These are phyloP conservation scores for Euphorbia peplus DNA, from an alignment of 345 rosid genomes.

Conservation along the genomic window DNA sequence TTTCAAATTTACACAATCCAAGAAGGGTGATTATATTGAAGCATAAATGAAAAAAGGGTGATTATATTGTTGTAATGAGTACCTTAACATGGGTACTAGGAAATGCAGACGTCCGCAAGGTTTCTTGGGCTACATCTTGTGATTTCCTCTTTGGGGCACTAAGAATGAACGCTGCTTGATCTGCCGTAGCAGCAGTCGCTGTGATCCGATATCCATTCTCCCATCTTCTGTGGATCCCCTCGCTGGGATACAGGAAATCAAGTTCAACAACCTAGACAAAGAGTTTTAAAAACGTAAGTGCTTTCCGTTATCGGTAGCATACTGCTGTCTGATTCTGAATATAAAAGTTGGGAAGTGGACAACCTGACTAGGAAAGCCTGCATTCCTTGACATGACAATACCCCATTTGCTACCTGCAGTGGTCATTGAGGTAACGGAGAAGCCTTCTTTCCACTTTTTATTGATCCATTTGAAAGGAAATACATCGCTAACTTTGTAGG, in stretches of 20 bases:
- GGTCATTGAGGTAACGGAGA: slow-evolving; percentile 26
- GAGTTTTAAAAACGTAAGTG: background rate
- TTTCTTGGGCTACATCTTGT: slow-evolving; percentile 24
- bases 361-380: slow-evolving; percentile 26
- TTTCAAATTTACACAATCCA: no score
- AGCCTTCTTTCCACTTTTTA: slow-evolving; percentile 28
- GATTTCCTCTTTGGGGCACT: slow-evolving; percentile 22
- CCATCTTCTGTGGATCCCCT: slow-evolving; percentile 30
- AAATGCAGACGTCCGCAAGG: slow-evolving; percentile 23
- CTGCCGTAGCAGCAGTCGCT: slow-evolving; percentile 22
- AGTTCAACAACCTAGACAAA: slow-evolving; percentile 24
- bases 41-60: background rate
- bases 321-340: background rate
- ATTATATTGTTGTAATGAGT: background rate
- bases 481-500: slow-evolving; percentile 26
- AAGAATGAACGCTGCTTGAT: slow-evolving; percentile 27
- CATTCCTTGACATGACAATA: slow-evolving; percentile 27
- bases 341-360: slow-evolving; percentile 8
- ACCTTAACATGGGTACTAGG: slow-evolving; percentile 30
- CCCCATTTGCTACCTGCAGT: slow-evolving; percentile 28
- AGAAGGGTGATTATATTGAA: no score
- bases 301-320: background rate
- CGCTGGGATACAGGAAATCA: slow-evolving; percentile 30
- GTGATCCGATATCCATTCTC: slow-evolving; percentile 23
- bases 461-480: slow-evolving; percentile 31